Evolutionary conservation across 176 grass and related monocot genomes (phyloP), one percentile per base, ranked within the genome.

Genomic region (Rhipidocladum racemiflorum): DNA sequence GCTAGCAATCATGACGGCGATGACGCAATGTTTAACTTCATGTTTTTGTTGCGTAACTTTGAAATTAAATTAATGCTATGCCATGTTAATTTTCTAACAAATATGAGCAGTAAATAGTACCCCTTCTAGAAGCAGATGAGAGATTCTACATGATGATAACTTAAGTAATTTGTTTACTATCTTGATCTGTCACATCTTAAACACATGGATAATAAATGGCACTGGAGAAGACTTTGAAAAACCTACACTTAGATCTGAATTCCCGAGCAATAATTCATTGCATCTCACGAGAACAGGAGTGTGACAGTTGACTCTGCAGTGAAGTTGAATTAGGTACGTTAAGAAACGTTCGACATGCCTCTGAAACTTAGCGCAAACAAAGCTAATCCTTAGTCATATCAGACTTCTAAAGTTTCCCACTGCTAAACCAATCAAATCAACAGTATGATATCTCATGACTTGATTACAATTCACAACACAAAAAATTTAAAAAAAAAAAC

Each of bases 401-500:
- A 61, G n/a, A 14, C 4, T 40, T 8, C 61, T 27, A 43, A 14
- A 29, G 14, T 36, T 53, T n/a, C 23, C n/a, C 21, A 74, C 12
- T 51, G 43, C 53, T 68, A 4, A 72, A 55, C 46, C 14, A 27
- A 25, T 49, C 17, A 25, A 72, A 68, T 61, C 0, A 10, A 68
- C 23, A 25, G 28, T 53, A 70, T 17, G 46, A 66, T 49, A 69
- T n/a, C 6, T 72, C 43, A 16, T 30, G 16, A 74, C 14, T 17
- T 39, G 60, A 75, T 61, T 44, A 10, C 64, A 62, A 17, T 9
- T 57, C 32, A 16, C 65, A 64, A 15, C 11, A 62, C 1, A 71
- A 32, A 65, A n/a, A n/a, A n/a, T n/a, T n/a, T n/a, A n/a, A n/a
- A n/a, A 86, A 12, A 85, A 54, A 55, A 4, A 79, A 75, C 13